phyloP scores from a whole-genome alignment of 768 basidiomycete species.

The Phanerochaete carnosa region DNA sequence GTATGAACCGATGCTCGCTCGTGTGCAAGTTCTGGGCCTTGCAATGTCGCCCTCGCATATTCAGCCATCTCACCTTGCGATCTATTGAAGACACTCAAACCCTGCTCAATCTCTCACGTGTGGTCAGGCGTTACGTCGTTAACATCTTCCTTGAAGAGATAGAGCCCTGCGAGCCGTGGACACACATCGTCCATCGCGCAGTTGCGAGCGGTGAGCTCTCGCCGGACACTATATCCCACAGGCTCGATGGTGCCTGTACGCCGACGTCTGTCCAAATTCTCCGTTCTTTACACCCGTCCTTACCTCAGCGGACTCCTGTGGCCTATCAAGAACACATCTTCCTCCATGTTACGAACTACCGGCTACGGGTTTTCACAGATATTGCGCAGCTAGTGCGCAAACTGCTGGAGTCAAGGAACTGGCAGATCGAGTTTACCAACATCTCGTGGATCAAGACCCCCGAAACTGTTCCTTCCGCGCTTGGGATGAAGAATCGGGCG shows the following conservation, averaged over 20 bases:
- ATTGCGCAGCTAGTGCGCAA: neutral
- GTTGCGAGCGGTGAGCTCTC: neutral
- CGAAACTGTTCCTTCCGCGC: neutral
- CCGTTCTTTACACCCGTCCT: neutral
- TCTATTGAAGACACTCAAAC: neutral
- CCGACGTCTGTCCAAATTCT: neutral
- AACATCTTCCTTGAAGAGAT: neutral
- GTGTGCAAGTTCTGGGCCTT: neutral
- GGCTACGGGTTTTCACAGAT: neutral
- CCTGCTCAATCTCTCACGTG: neutral
- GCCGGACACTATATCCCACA: neutral
- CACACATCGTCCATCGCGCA: neutral
- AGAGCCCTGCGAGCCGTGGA: constrained; percentile 1
- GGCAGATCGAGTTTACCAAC: neutral
- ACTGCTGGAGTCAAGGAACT: neutral
- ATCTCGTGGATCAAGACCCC: neutral
- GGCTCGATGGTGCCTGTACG: neutral
- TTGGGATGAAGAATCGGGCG: neutral
- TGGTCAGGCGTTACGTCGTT: neutral
- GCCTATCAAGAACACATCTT: no score
- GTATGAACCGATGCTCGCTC: neutral
- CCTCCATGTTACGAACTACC: neutral
- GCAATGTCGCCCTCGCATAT: neutral
- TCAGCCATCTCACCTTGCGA: neutral
- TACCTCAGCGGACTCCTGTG: neutral